Base-by-base conservation (phyloP, 1,284 basidiomycete genomes). In the Boletus semigastroideus region DNA sequence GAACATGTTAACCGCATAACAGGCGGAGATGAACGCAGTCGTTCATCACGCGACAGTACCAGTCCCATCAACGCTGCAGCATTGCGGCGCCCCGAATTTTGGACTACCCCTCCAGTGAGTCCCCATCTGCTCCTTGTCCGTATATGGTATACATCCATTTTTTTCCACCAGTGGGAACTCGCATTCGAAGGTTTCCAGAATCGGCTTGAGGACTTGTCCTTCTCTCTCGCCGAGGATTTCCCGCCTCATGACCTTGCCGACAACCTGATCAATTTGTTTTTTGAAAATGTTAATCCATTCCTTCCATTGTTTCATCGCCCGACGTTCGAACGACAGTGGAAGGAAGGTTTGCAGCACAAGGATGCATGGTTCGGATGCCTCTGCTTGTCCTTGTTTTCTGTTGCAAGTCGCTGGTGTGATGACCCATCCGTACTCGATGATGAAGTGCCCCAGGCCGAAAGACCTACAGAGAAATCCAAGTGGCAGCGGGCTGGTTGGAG, bases 291-390 rank as follows among this genome's bases (percentile, higher is more conserved):
- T 48, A 88, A 90, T 63, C 59, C 65, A 13, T 73, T 79, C 42
- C 72, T 81, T 49, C 86, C 87, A 7, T 70, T 92, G 13, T 72
- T 92, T 37, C 89, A 92, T 63, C 77, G 77, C 14, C 78, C 79
- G 14, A 83, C 85, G 1, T 91, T 92, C 59, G 73, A 83, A 40
- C 72, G 75, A 14, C 79, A 86, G 44, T 84, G 83, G 70, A 70
- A 66, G 41, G 75, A 79, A 8, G 72, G 74, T 7, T 63, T 86
- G 36, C 78, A 87, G 62, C 57, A 79, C 70, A 70, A 65, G 52
- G 68, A 82, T 68, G 55, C 85, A 69, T 80, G 84, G 82, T 74
- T 83, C 68, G 67, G 80, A 68, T 64, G 80, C 71, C 67, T 78
- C 70, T 74, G 86, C 57, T 59, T 79, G 37, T 70, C 80, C 36